phyloP scores from a whole-genome alignment of 805 yeast genomes.

The Hanseniaspora jakobsenii region DNA sequence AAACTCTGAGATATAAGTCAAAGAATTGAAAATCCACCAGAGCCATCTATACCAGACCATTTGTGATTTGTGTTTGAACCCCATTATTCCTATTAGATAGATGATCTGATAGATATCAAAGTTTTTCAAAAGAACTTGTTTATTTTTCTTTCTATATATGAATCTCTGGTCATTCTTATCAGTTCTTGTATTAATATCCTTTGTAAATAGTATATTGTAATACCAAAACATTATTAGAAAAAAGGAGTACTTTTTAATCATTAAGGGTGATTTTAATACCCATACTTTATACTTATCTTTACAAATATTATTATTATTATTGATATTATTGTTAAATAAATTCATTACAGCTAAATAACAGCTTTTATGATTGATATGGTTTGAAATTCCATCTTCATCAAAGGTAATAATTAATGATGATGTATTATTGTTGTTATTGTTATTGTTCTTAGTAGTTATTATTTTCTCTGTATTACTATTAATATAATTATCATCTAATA shows the following conservation, averaged over 20 bases:
- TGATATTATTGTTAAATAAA: no score
- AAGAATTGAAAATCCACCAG: slow-evolving; percentile 49
- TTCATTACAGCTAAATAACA: slow-evolving; percentile 21
- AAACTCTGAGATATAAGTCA: not conserved
- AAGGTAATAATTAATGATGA: slow-evolving; percentile 65
- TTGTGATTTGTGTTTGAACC: slow-evolving; percentile 71
- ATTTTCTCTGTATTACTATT: no score
- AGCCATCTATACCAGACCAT: slow-evolving; percentile 92
- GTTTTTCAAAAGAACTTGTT: slow-evolving; percentile 49
- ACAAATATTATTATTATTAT: no score
- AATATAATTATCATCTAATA: slow-evolving; percentile 19
- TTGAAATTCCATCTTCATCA: slow-evolving; percentile 71
- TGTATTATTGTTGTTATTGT: not conserved
- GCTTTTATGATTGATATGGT: slow-evolving; percentile 79
- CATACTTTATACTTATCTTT: slow-evolving; percentile 18
- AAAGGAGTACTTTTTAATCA: no score
- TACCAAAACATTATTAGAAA: slow-evolving; percentile 38
- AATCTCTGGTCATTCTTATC: no score
- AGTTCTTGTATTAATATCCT: slow-evolving; percentile 25
- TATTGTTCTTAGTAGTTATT: no score
- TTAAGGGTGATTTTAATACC: slow-evolving; percentile 28
- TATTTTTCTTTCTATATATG: no score
- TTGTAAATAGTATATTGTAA: slow-evolving; percentile 27
- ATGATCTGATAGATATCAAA: not conserved
- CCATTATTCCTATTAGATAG: slow-evolving; percentile 36